phyloP scores from a whole-genome alignment of 1,284 basidiomycete genomes.

The Psilocybe mexicana region DNA sequence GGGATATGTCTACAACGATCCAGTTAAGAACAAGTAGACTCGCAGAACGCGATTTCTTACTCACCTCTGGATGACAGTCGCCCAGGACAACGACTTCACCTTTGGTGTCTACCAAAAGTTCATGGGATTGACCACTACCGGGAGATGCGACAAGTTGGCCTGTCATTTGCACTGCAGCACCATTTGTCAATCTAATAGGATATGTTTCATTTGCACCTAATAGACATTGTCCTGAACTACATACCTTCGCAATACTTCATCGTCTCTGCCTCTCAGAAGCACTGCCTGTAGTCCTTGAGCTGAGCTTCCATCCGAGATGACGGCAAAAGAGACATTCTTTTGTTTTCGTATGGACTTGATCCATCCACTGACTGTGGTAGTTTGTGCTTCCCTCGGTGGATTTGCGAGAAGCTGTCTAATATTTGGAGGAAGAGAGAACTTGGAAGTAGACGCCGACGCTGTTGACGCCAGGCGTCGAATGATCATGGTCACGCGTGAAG shows the following conservation, averaged over 20 bases:
- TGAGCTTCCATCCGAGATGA: slow-evolving; percentile 81
- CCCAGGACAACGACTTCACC: slow-evolving; percentile 65
- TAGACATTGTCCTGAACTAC: neutral
- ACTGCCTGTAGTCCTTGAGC: slow-evolving; percentile 76
- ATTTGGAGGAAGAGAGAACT: slow-evolving; percentile 47
- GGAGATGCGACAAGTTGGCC: slow-evolving; percentile 68
- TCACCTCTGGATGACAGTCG: slow-evolving; percentile 71
- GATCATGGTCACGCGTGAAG: slow-evolving; percentile 18
- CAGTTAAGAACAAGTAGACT: neutral
- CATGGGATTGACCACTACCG: slow-evolving; percentile 71
- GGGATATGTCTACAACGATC: slow-evolving; percentile 64
- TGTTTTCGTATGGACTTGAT: slow-evolving; percentile 82
- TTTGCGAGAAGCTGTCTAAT: slow-evolving; percentile 52
- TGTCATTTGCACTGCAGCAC: slow-evolving; percentile 67
- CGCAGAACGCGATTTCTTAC: neutral
- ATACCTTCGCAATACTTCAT: slow-evolving; percentile 40
- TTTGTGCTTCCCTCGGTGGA: slow-evolving; percentile 16
- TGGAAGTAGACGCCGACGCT: slow-evolving; percentile 20
- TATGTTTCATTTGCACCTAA: neutral
- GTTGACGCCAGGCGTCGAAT: slow-evolving; percentile 25
- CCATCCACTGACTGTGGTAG: slow-evolving; percentile 68
- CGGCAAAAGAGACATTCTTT: slow-evolving; percentile 85
- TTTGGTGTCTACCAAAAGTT: slow-evolving; percentile 64
- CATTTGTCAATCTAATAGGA: slow-evolving; percentile 60
- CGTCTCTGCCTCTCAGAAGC: slow-evolving; percentile 44